phyloP scores from a whole-genome alignment of 2,329 filamentous ascomycete genomes.

The Lasiodiplodia hormozganensis region DNA sequence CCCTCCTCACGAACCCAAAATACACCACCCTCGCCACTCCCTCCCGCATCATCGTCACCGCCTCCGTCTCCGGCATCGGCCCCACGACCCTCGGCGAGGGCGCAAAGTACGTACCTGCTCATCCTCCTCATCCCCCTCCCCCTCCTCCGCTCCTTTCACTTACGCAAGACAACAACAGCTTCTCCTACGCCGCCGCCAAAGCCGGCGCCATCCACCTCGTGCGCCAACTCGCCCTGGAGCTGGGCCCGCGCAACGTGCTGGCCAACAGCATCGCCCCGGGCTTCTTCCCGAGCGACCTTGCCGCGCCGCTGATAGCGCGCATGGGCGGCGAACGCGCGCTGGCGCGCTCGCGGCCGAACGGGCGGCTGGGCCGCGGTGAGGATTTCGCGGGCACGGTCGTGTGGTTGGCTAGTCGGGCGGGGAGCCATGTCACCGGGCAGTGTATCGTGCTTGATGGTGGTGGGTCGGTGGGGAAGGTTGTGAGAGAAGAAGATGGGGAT shows the following conservation, averaged over 20 bases:
- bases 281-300: slow-evolving; percentile 48
- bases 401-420: slow-evolving; percentile 34
- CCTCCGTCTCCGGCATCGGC: slow-evolving; percentile 45
- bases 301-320: slow-evolving; percentile 46
- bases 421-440: not conserved
- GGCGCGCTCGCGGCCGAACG: slow-evolving; percentile 41
- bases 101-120: slow-evolving; percentile 38
- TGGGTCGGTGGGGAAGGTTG: not conserved
- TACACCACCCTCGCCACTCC: slow-evolving; percentile 42
- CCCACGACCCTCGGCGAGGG: slow-evolving; percentile 47
- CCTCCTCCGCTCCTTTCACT: not conserved
- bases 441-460: slow-evolving; percentile 15
- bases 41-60: slow-evolving; percentile 48
- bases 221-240: slow-evolving; percentile 48
- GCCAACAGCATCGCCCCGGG: slow-evolving; percentile 49
- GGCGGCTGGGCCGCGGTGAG: slow-evolving; percentile 42
- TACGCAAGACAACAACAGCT: slow-evolving; percentile 16
- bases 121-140: not conserved
- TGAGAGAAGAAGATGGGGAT: not conserved
- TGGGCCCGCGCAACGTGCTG: slow-evolving; percentile 48
- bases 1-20: slow-evolving; percentile 42
- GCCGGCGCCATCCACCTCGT: slow-evolving; percentile 48
- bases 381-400: slow-evolving; percentile 49
- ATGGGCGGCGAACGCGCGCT: slow-evolving; percentile 51
- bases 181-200: slow-evolving; percentile 50